A percentile compares a stretch with the other conserved stretches of the same genome.
phyloP scores from a whole-genome alignment of 169 alveolate species.

The Babesia bigemina region DNA sequence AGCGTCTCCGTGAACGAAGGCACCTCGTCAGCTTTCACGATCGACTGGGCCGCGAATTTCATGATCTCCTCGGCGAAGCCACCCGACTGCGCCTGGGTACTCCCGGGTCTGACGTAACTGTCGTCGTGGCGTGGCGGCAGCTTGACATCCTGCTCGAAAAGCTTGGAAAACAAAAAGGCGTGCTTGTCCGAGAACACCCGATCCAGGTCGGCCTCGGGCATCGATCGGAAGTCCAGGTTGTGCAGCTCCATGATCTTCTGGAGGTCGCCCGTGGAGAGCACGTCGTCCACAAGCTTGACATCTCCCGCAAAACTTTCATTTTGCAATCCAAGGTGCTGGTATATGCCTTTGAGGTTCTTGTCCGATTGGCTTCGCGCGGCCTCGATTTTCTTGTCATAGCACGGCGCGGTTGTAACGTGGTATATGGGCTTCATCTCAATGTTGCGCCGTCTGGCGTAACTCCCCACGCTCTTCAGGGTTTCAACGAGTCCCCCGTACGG shows the following conservation, averaged over 20 bases:
- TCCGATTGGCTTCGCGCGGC: slow-evolving; percentile 36
- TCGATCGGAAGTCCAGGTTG: slow-evolving; percentile 26
- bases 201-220: slow-evolving; percentile 49
- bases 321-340: not conserved
- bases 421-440: slow-evolving; percentile 48
- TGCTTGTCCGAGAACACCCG: slow-evolving; percentile 8
- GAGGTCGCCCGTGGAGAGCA: slow-evolving; percentile 55
- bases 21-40: not conserved
- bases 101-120: slow-evolving; percentile 24
- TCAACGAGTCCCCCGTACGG: not conserved
- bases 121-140: not conserved
- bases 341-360: slow-evolving; percentile 7
- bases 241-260: slow-evolving; percentile 30
- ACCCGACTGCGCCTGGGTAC: slow-evolving; percentile 49
- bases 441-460: not conserved
- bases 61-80: slow-evolving; percentile 68
- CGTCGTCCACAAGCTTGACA: slow-evolving; percentile 50
- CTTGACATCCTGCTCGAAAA: not conserved
- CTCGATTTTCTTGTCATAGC: slow-evolving; percentile 92
- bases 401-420: slow-evolving; percentile 89
- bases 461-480: not conserved
- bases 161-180: not conserved
- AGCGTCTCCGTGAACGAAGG: slow-evolving; percentile 34
- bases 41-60: slow-evolving; percentile 19
- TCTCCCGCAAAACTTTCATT: not conserved